phyloP scores from a whole-genome alignment of 139 green algal genomes.

The Astrephomene gubernaculifera region DNA sequence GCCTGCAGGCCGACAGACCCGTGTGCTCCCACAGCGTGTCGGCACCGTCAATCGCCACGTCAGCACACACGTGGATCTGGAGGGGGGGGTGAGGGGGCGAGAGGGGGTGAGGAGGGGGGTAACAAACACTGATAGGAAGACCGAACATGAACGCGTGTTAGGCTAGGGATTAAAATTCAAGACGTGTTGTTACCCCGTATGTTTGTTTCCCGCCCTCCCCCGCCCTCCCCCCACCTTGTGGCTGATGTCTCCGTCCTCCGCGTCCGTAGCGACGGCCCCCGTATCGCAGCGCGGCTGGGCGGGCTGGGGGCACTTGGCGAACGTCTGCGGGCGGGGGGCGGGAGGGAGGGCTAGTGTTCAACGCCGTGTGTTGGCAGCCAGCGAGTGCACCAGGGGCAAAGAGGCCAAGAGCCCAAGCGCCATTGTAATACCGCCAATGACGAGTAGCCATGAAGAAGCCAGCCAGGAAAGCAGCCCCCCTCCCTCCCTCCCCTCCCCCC shows the following conservation, averaged over 20 bases:
- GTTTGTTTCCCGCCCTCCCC: neutral
- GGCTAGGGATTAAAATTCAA: no score
- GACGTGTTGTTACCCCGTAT: no score
- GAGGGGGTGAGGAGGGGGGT: neutral
- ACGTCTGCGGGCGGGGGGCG: conserved; percentile 1
- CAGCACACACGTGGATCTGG: conserved; percentile 15
- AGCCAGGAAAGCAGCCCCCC: no score
- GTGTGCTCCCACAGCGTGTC: conserved; percentile 27
- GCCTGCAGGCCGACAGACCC: conserved; percentile 24
- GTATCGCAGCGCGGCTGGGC: conserved; percentile 20
- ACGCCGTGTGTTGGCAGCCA: no score
- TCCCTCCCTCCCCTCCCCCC: neutral
- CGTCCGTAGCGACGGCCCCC: conserved; percentile 29
- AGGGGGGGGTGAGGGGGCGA: neutral
- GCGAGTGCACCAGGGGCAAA: no score
- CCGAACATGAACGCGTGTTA: no score
- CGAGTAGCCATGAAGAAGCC: no score
- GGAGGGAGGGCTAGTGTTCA: neutral
- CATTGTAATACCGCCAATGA: no score
- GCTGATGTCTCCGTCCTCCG: conserved; percentile 48
- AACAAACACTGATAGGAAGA: neutral
- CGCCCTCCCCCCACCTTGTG: conserved; percentile 20
- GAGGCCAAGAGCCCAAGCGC: no score
- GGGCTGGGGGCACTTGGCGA: conserved; percentile 41
- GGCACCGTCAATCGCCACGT: neutral